phyloP scores from a whole-genome alignment of 768 basidiomycete species.

The Collybiopsis confluens region DNA sequence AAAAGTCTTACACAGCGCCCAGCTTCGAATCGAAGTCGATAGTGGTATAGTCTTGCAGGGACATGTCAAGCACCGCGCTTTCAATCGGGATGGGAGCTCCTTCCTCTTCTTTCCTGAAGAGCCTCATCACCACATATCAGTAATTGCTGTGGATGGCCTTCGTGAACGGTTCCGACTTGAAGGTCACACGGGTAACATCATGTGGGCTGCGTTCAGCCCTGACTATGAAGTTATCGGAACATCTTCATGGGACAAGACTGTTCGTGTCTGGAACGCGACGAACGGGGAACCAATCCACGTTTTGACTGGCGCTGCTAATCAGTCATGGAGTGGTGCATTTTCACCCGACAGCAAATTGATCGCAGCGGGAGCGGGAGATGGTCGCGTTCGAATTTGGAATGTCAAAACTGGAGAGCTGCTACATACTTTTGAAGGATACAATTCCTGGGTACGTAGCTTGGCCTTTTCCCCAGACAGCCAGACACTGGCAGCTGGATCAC shows the following conservation, averaged over 20 bases:
- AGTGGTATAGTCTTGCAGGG: background rate
- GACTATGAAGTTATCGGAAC: constrained; percentile 14
- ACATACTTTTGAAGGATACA: constrained; percentile 11
- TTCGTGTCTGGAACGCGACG: constrained; percentile 15
- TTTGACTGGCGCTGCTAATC: constrained; percentile 7
- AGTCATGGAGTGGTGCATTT: constrained; percentile 15
- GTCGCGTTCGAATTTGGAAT: constrained; percentile 15
- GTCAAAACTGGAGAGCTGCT: constrained; percentile 13
- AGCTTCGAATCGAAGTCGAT: background rate
- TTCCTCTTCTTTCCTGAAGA: background rate
- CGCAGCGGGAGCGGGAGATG: constrained; percentile 15
- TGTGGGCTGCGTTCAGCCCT: constrained; percentile 13
- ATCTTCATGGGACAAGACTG: constrained; percentile 15
- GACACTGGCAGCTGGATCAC: constrained; percentile 9
- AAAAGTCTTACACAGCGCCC: background rate
- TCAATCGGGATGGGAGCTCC: constrained; percentile 7
- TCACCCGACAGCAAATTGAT: constrained; percentile 17
- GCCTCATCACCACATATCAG: background rate
- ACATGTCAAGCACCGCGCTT: background rate
- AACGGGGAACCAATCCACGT: constrained; percentile 9
- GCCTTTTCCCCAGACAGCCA: constrained; percentile 11
- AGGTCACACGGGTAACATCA: constrained; percentile 13
- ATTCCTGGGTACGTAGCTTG: constrained; percentile 9
- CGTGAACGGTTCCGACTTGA: constrained; percentile 6
- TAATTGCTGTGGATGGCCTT: background rate